A percentile compares a stretch with the other conserved stretches of the same genome.
phyloP scores from a whole-genome alignment of 2,329 filamentous ascomycete genomes.

The Diplodia intermedia region DNA sequence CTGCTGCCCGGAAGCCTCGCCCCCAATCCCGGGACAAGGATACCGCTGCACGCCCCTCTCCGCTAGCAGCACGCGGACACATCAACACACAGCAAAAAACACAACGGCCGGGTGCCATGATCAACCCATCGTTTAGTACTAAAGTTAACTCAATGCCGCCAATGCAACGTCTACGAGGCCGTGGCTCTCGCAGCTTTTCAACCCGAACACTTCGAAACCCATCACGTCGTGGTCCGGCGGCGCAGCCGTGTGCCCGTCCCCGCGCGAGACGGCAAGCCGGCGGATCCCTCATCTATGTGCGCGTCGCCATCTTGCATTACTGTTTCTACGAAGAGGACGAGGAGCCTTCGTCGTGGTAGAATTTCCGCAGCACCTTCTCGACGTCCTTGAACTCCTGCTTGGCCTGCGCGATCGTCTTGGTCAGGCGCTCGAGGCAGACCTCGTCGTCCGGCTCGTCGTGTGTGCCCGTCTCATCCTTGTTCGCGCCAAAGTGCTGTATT shows the following conservation, averaged over 20 bases:
- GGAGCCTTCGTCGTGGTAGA: slow-evolving; percentile 64
- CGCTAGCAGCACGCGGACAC: slow-evolving; percentile 4
- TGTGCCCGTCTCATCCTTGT: slow-evolving; percentile 78
- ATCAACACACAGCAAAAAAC: slow-evolving; percentile 20
- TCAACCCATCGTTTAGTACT: slow-evolving; percentile 31
- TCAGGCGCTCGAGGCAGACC: slow-evolving; percentile 73
- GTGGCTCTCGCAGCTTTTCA: slow-evolving; percentile 28
- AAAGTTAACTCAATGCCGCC: slow-evolving; percentile 30
- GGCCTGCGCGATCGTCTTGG: slow-evolving; percentile 71
- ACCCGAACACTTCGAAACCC: slow-evolving; percentile 28
- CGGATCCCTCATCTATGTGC: slow-evolving; percentile 8
- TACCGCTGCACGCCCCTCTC: slow-evolving; percentile 20
- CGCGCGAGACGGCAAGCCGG: slow-evolving; percentile 6
- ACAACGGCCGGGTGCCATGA: slow-evolving; percentile 11
- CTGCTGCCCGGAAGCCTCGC: neutral
- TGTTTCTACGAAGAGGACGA: slow-evolving; percentile 11
- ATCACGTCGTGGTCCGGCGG: slow-evolving; percentile 31
- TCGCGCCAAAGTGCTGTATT: slow-evolving; percentile 90
- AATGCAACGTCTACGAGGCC: slow-evolving; percentile 24
- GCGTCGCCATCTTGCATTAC: slow-evolving; percentile 12
- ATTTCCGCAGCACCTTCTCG: slow-evolving; percentile 72
- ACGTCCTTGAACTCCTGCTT: slow-evolving; percentile 80
- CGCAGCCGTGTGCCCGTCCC: slow-evolving; percentile 23
- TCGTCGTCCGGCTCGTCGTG: slow-evolving; percentile 70
- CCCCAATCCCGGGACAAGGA: slow-evolving; percentile 11